A percentile compares a stretch with the other conserved stretches of the same genome.
These are phyloP conservation scores for Phytophthora ramorum DNA, from an alignment of 352 stramenopile species.

Conservation along the genomic window DNA sequence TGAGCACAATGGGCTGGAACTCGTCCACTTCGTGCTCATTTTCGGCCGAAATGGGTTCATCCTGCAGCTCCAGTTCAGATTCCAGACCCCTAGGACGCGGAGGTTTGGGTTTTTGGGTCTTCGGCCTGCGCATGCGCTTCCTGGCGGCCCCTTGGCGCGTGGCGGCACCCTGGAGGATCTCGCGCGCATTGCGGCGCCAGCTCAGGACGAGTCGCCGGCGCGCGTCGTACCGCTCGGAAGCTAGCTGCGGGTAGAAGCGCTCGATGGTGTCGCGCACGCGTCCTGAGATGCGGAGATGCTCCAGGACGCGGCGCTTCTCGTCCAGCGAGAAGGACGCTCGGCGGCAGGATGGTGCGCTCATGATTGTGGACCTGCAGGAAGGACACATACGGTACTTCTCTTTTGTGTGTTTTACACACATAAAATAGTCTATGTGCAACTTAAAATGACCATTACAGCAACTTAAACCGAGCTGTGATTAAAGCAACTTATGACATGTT, in stretches of 20 bases:
- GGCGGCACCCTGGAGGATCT: constrained; percentile 22
- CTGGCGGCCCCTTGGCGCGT: constrained; percentile 22
- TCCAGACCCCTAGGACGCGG: constrained; percentile 16
- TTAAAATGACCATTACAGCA: neutral
- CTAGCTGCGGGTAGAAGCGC: constrained; percentile 28
- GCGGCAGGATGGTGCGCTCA: neutral
- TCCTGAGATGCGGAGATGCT: constrained; percentile 20
- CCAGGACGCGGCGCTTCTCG: constrained; percentile 37
- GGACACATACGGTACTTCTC: neutral
- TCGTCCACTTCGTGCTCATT: constrained; percentile 6
- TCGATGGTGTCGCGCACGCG: constrained; percentile 28
- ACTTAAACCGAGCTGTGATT: neutral
- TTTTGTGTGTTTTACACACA: neutral
- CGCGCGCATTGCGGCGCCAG: constrained; percentile 21
- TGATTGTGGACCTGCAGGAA: neutral
- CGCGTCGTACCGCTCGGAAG: constrained; percentile 26
- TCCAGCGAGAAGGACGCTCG: constrained; percentile 29
- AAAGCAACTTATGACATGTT: neutral
- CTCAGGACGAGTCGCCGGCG: constrained; percentile 23
- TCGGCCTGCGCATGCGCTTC: constrained; percentile 18
- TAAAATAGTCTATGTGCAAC: too few species aligned
- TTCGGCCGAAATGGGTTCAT: constrained; percentile 7
- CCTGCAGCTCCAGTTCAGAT: neutral
- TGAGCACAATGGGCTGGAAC: constrained; percentile 14
- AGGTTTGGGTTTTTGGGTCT: constrained; percentile 4